These are phyloP conservation scores for Scutellaria barbata DNA, from an alignment of 257 asterid genomes.

Conservation along the genomic window DNA sequence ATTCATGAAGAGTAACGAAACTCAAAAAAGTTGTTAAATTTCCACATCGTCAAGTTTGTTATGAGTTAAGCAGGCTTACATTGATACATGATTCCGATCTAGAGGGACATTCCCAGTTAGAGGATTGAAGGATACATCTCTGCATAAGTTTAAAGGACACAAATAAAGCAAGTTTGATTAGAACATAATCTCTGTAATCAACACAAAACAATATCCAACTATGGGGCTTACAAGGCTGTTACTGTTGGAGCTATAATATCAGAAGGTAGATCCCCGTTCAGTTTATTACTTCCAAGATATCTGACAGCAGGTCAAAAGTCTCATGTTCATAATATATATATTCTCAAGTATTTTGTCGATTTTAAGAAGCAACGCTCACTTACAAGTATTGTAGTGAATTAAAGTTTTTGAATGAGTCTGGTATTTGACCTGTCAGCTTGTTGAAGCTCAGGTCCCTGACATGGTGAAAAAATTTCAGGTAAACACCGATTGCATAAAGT, in stretches of 20 bases:
- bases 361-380: constrained; percentile 31
- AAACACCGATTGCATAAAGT: too few species aligned
- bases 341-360: not conserved
- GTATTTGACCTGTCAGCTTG: constrained; percentile 63
- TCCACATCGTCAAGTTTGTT: not conserved
- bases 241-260: constrained; percentile 48
- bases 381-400: constrained; percentile 58
- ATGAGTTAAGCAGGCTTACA: constrained; percentile 45
- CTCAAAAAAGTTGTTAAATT: not conserved
- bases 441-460: constrained; percentile 76
- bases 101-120: constrained; percentile 53
- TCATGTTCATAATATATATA: not conserved
- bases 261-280: constrained; percentile 59
- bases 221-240: constrained; percentile 56
- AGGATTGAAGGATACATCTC: constrained; percentile 74
- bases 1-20: constrained; percentile 22
- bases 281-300: constrained; percentile 68
- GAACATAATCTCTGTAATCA: not conserved
- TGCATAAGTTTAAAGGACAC: constrained; percentile 29
- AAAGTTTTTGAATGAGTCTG: constrained; percentile 50
- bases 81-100: constrained; percentile 42
- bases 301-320: constrained; percentile 44
- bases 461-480: constrained; percentile 2
- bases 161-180: not conserved
- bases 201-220: constrained; percentile 1